Base-by-base conservation (phyloP, 768 basidiomycete species). In the Hericium alpestre region DNA sequence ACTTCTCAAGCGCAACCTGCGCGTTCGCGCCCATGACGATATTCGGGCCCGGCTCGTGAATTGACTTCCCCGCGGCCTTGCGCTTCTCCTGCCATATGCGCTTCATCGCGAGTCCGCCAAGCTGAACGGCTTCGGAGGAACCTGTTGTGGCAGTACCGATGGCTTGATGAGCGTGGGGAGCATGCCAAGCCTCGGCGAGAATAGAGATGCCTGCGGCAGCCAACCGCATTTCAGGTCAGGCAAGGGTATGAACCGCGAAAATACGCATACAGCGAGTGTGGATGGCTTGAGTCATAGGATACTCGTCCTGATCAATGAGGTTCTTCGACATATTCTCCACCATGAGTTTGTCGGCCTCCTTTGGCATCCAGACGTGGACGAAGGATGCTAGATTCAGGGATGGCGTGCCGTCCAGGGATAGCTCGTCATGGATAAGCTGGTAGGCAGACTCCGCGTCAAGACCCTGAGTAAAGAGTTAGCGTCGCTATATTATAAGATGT, bases 31-130 rank as follows among this genome's bases (percentile, higher is more conserved):
- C 81, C 76, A 83, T 82, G 59, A 83, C 66, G 58, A 82, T 79
- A 66, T 81, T 81, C 3, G 83, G 83, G 13, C 83, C 82, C 3
- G 83, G 83, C 55, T 84, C 78, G 61, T 84, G 76, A 48, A 82
- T 81, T 46, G 77, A 78, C 64, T 86, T 86, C n/a, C 85, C 84
- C 0, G 73, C 76, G 2, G 76, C 77, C 67, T 82, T 84, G 70
- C 81, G 79, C 66, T 75, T 78, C 61, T 76, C 79, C 64, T 86
- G 84, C 84, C 84, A 87, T 54, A 76, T 67, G 62, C 81, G 79
- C 71, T 87, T 87, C 77, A 87, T 78, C 38, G 84, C 83, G n/a
- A 87, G 73, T 43, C 84, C 85, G 6, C 83, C 84, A 12, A 87
- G 82, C 67, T 83, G 81, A 64, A 86, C 85, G 4, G 84, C 84